These are phyloP conservation scores for Xylariaceae sp. DNA, from an alignment of 2,329 filamentous ascomycete genomes.

Conservation along the genomic window DNA sequence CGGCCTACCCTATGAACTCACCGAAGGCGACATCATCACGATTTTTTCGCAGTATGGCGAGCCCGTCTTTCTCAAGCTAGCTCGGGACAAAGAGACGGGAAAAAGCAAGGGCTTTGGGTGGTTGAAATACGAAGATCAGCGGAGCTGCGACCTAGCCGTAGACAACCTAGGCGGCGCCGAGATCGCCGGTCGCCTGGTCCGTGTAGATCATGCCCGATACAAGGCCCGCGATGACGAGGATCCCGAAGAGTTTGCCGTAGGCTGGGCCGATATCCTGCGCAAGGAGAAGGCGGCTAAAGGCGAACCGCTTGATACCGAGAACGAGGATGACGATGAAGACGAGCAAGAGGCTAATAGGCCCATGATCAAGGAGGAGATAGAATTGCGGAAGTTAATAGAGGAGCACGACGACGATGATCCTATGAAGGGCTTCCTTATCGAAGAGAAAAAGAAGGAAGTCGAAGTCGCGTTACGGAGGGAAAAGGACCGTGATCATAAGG, in stretches of 20 bases:
- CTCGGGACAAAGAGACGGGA: constrained; percentile 91
- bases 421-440: constrained; percentile 87
- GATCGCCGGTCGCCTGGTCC: constrained; percentile 71
- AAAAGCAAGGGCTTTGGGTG: constrained; percentile 94
- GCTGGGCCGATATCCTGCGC: constrained; percentile 55
- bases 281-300: constrained; percentile 42
- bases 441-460: constrained; percentile 88
- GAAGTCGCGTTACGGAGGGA: constrained; percentile 57
- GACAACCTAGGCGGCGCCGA: constrained; percentile 89
- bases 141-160: constrained; percentile 90
- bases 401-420: constrained; percentile 94
- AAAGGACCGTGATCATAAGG: constrained; percentile 44
- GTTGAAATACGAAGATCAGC: constrained; percentile 96
- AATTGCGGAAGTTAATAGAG: constrained; percentile 67
- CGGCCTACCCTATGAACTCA: constrained; percentile 84
- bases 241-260: constrained; percentile 52
- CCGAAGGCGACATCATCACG: constrained; percentile 90
- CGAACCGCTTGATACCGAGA: constrained; percentile 34
- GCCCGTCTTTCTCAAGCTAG: constrained; percentile 85
- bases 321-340: constrained; percentile 40
- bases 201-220: constrained; percentile 91
- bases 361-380: constrained; percentile 72
- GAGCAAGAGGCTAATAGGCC: constrained; percentile 45
- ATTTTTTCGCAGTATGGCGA: constrained; percentile 98
- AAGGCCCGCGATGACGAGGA: constrained; percentile 78